Percentiles rank a stretch among this genome's conserved stretches.
Evolutionary conservation across 2,329 filamentous ascomycete genomes (phyloP).

Genomic region (Botrytis squamosa): DNA sequence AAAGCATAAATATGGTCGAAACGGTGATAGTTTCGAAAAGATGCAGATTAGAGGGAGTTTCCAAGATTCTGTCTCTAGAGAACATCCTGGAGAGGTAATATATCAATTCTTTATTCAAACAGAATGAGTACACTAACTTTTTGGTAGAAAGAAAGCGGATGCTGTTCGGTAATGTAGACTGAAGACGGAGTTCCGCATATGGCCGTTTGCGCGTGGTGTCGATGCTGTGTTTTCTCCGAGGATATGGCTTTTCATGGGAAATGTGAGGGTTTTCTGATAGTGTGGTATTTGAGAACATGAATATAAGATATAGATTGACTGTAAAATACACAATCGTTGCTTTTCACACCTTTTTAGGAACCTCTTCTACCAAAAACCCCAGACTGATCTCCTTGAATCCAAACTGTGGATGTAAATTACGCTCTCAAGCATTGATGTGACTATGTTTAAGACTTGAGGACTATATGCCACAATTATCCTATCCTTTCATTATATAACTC

Average conservation of each 20-base stretch:
- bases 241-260: not conserved
- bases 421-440: not conserved
- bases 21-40: too few species aligned
- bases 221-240: not conserved
- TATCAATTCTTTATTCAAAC: not conserved
- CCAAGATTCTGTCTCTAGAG: rapidly evolving
- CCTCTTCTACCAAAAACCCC: not conserved
- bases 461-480: not conserved
- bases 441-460: not conserved
- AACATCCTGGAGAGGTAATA: not conserved
- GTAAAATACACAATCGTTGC: not conserved
- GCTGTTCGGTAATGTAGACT: not conserved
- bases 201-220: not conserved
- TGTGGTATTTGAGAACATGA: not conserved
- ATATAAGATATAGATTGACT: not conserved
- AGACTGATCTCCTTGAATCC: too few species aligned
- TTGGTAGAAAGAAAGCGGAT: not conserved
- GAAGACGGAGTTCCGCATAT: not conserved
- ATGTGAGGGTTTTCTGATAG: not conserved
- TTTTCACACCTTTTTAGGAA: not conserved
- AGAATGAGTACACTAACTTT: not conserved
- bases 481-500: rapidly evolving
- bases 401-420: not conserved
- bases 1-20: not conserved
- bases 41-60: too few species aligned